phyloP scores from a whole-genome alignment of 148 eudicot species.

The Fallopia convolvulus region DNA sequence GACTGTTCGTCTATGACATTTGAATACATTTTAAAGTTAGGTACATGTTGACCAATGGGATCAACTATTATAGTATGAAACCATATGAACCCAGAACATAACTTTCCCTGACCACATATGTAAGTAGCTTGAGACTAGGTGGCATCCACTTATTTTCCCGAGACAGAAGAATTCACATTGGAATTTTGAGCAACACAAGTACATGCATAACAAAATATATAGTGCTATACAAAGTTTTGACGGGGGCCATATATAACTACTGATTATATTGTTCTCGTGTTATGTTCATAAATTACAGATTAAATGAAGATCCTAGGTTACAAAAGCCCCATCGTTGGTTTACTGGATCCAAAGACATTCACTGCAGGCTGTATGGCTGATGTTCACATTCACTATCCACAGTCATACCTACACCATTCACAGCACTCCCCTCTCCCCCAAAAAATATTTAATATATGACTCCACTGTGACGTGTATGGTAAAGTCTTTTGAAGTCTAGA shows the following conservation, averaged over 20 bases:
- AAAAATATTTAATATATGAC: neutral
- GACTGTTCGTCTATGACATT: conserved; percentile 70
- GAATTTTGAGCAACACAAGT: neutral
- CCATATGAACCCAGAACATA: neutral
- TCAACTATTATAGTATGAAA: neutral
- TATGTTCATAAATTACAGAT: neutral
- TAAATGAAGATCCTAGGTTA: neutral
- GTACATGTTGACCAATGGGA: neutral
- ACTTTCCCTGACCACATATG: neutral
- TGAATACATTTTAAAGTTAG: conserved; percentile 7
- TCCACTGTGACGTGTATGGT: neutral
- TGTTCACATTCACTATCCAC: neutral
- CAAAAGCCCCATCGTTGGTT: neutral
- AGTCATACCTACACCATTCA: neutral
- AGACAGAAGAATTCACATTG: neutral
- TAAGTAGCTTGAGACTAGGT: neutral
- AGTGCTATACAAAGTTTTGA: neutral
- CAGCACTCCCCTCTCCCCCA: neutral
- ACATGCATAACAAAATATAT: neutral
- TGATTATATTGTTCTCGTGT: neutral
- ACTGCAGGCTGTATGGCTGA: neutral
- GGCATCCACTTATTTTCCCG: neutral
- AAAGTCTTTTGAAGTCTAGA: neutral
- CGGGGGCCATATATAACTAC: neutral
- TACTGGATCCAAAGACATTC: neutral